phyloP scores from a whole-genome alignment of 148 eudicot species.

The Vaccinium myrtillus region DNA sequence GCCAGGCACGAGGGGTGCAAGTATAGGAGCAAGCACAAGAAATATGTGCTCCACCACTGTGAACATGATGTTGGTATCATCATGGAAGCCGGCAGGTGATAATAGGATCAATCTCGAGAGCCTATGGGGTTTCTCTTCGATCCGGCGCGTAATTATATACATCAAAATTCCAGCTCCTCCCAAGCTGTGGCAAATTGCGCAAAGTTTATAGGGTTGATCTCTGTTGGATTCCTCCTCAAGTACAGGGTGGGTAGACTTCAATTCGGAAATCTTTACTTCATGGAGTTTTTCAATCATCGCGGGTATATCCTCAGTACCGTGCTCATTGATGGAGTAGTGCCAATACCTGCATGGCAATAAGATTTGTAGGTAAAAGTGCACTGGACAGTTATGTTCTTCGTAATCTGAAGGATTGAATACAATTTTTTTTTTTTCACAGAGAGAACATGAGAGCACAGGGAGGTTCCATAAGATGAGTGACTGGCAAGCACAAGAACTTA shows the following conservation, averaged over 20 bases:
- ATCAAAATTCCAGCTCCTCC: constrained; percentile 92
- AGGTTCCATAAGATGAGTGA: constrained; percentile 4
- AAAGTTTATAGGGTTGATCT: constrained; percentile 74
- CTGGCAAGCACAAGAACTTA: constrained; percentile 37
- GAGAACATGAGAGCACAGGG: neutral
- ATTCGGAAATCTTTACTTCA: constrained; percentile 68
- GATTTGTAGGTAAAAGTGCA: neutral
- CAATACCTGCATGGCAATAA: constrained; percentile 64
- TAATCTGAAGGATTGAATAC: neutral
- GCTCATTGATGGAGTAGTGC: constrained; percentile 94
- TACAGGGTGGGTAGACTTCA: constrained; percentile 44
- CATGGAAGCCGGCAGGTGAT: constrained; percentile 95
- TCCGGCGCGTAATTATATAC: constrained; percentile 64
- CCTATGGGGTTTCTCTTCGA: constrained; percentile 69
- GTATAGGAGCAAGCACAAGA: constrained; percentile 59
- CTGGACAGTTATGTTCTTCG: constrained; percentile 1
- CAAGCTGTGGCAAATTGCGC: constrained; percentile 85
- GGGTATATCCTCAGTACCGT: constrained; percentile 85
- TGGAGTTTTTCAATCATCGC: constrained; percentile 89
- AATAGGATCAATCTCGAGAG: constrained; percentile 73
- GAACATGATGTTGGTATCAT: constrained; percentile 62
- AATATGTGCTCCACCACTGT: constrained; percentile 53
- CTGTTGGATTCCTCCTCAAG: constrained; percentile 34
- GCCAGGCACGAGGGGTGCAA: constrained; percentile 73
- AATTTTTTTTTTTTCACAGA: neutral